Evolutionary conservation across 192 early-diverging fungal genomes (phyloP).

Genomic region (Coemansia sp.): DNA sequence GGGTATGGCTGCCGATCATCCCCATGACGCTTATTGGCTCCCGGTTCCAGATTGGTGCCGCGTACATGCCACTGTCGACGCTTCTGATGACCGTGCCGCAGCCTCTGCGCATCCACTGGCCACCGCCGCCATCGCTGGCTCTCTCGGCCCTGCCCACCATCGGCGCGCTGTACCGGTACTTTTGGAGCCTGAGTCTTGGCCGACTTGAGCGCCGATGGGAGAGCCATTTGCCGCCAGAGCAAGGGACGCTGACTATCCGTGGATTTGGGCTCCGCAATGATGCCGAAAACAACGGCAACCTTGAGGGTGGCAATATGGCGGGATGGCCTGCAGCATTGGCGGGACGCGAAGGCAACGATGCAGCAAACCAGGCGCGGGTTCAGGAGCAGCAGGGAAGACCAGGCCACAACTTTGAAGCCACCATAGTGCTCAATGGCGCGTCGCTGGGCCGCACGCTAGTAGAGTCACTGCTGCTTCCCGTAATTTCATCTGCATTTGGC

Average conservation of each 20-base stretch:
- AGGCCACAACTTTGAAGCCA: conserved; percentile 49
- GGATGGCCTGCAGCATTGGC: background rate
- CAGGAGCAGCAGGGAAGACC: conserved; percentile 11
- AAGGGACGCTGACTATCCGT: conserved; percentile 23
- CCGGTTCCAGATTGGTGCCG: conserved; percentile 56
- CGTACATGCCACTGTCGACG: conserved; percentile 63
- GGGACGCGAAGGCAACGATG: background rate
- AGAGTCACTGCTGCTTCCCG: conserved; percentile 65
- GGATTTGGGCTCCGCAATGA: conserved; percentile 15
- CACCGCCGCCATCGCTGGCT: conserved; percentile 59
- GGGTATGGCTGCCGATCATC: conserved; percentile 59
- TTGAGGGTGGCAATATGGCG: background rate
- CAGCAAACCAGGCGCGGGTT: conserved; percentile 8
- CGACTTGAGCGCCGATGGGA: conserved; percentile 61
- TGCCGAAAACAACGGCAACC: background rate
- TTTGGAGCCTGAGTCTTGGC: conserved; percentile 57
- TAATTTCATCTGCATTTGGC: conserved; percentile 63
- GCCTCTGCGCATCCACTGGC: conserved; percentile 58
- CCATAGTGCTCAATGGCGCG: conserved; percentile 56
- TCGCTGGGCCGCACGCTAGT: conserved; percentile 61
- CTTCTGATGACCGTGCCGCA: conserved; percentile 58
- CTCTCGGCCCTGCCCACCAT: conserved; percentile 63
- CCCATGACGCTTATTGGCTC: conserved; percentile 64
- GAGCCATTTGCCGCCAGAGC: conserved; percentile 30
- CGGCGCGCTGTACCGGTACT: conserved; percentile 57